Conservation (phyloP, 257 asterid genomes). For the Solanum piurae region DNA sequence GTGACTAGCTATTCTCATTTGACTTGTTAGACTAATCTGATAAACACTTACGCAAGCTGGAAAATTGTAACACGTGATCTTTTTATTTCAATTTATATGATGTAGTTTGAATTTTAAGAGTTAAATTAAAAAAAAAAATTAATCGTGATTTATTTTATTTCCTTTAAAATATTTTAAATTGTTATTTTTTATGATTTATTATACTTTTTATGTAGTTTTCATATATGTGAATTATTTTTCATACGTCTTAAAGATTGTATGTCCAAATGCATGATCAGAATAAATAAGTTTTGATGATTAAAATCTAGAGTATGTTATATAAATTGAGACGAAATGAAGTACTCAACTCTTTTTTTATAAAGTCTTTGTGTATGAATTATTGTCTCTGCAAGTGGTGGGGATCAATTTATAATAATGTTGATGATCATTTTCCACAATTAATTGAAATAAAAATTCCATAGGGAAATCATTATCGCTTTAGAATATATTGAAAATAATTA, state of each 20-base stretch:
- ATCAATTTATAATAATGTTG: neutral
- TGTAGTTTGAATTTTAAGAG: neutral
- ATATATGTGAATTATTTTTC: neutral
- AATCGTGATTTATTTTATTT: neutral
- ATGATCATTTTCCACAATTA: neutral
- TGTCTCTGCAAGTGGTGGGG: neutral
- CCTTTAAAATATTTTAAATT: neutral
- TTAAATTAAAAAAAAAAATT: neutral
- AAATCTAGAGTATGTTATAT: too few relatives aligned
- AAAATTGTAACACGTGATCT: rapidly evolving
- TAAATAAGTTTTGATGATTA: neutral
- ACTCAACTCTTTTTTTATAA: neutral
- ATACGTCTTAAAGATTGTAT: neutral
- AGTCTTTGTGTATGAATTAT: neutral
- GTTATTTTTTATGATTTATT: neutral
- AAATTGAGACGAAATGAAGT: neutral
- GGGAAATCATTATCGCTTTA: neutral
- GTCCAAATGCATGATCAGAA: neutral
- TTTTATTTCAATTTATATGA: neutral
- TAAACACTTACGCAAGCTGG: neutral
- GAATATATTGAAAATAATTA: neutral
- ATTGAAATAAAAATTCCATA: neutral
- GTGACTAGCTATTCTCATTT: neutral
- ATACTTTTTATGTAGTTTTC: neutral
- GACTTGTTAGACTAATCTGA: neutral